These are phyloP conservation scores for Glutinoglossum americanum DNA, from an alignment of 495 filamentous ascomycete species.

Conservation along the genomic window DNA sequence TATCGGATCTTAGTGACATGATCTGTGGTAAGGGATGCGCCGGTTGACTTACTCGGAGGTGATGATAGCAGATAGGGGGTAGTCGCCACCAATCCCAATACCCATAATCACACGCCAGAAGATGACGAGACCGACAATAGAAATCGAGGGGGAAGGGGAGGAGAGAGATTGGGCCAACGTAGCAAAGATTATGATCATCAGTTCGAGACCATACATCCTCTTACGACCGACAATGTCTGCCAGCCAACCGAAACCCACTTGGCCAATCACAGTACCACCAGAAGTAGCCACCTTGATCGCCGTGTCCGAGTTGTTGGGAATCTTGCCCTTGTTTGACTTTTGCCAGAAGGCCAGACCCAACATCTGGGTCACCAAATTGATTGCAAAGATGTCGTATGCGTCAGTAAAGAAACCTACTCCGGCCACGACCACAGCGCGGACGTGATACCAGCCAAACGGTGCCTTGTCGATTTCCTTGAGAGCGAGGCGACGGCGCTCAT, in stretches of 20 bases:
- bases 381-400: conserved; percentile 63
- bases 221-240: conserved; percentile 65
- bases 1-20: conserved; percentile 9
- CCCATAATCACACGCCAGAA: conserved; percentile 86
- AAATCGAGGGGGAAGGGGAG: conserved; percentile 42
- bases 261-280: conserved; percentile 67
- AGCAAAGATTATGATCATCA: conserved; percentile 73
- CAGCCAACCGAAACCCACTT: conserved; percentile 59
- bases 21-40: conserved; percentile 6
- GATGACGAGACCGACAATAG: conserved; percentile 54
- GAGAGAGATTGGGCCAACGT: conserved; percentile 57
- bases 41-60: conserved; percentile 43
- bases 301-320: conserved; percentile 45
- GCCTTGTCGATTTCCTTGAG: conserved; percentile 64
- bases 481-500: conserved; percentile 51
- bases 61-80: conserved; percentile 68
- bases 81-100: conserved; percentile 70
- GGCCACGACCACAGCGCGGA: conserved; percentile 54
- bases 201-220: conserved; percentile 71
- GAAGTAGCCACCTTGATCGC: conserved; percentile 83
- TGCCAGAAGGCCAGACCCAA: conserved; percentile 57
- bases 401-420: conserved; percentile 75
- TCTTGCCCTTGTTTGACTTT: conserved; percentile 16
- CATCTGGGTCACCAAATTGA: conserved; percentile 37
- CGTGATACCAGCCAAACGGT: conserved; percentile 60